Evolutionary conservation across 106 monocot genomes (phyloP).

Genomic region (Alisma plantagoaquatica): DNA sequence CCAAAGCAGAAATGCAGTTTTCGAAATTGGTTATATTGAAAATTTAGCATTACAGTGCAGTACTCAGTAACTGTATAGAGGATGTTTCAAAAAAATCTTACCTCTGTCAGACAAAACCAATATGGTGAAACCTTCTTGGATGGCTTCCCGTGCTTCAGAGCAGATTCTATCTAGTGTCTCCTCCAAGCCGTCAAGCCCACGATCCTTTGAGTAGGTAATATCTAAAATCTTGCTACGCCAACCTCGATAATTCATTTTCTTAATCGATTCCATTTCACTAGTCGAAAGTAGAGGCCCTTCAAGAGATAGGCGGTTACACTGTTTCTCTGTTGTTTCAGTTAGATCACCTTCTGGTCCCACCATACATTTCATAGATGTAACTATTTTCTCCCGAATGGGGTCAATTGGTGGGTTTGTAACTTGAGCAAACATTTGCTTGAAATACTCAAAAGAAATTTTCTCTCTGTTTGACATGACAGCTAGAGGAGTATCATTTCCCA

Average conservation of each 20-base stretch:
- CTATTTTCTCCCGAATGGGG: slow-evolving; percentile 91
- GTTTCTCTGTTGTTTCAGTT: slow-evolving; percentile 81
- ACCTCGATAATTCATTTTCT: slow-evolving; percentile 75
- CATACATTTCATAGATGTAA: slow-evolving; percentile 96
- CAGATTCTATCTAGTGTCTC: slow-evolving; percentile 74
- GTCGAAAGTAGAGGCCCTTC: slow-evolving; percentile 63
- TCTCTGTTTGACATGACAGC: slow-evolving; percentile 91
- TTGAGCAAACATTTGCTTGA: slow-evolving; percentile 98
- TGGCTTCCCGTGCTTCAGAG: slow-evolving; percentile 62
- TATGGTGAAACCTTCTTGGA: slow-evolving; percentile 65
- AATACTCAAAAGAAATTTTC: slow-evolving; percentile 82
- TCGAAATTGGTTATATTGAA: too few relatives aligned
- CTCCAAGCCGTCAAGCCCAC: slow-evolving; percentile 63
- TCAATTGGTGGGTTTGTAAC: slow-evolving; percentile 98
- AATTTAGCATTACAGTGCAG: too few relatives aligned
- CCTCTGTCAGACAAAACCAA: slow-evolving; percentile 92
- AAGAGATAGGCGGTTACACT: slow-evolving; percentile 64
- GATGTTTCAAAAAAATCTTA: too few relatives aligned
- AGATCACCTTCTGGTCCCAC: slow-evolving; percentile 96
- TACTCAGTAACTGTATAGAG: too few relatives aligned
- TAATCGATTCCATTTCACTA: slow-evolving; percentile 87
- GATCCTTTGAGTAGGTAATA: slow-evolving; percentile 63
- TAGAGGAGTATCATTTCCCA: slow-evolving; percentile 94
- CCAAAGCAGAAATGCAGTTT: too few relatives aligned
- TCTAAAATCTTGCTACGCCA: slow-evolving; percentile 88